Conservation (phyloP, 352 stramenopile genomes). For the Phytophthora nicotianae region DNA sequence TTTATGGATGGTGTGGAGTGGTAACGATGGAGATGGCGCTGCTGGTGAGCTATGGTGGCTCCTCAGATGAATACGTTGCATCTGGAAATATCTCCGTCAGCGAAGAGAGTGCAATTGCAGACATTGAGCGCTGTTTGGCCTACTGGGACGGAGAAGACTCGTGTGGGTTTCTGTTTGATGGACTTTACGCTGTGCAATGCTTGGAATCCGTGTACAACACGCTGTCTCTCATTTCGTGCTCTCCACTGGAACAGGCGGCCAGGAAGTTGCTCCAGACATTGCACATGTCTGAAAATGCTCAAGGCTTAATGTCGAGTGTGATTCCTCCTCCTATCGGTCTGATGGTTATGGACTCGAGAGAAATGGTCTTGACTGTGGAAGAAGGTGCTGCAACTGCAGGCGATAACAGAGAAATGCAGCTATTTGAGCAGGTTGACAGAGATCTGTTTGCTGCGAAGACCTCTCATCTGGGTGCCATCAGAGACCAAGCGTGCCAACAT, state of each 20-base stretch:
- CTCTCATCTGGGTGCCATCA: constrained; percentile 10
- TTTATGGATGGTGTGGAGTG: constrained; percentile 66
- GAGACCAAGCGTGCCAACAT: constrained; percentile 30
- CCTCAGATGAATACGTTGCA: background rate
- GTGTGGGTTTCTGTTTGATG: constrained; percentile 44
- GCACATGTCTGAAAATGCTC: constrained; percentile 5
- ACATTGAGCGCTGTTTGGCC: constrained; percentile 56
- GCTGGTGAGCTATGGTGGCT: constrained; percentile 39
- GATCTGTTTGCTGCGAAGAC: constrained; percentile 34
- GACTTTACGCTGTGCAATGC: constrained; percentile 32
- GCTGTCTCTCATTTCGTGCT: constrained; percentile 59
- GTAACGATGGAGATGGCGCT: constrained; percentile 60
- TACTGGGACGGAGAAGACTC: constrained; percentile 24
- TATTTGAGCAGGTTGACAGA: constrained; percentile 45
- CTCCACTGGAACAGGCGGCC: constrained; percentile 42
- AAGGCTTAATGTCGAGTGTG: background rate
- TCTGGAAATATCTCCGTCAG: constrained; percentile 19
- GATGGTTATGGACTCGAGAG: constrained; percentile 17
- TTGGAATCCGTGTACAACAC: constrained; percentile 62
- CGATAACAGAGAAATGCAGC: constrained; percentile 1
- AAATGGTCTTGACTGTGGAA: constrained; percentile 1
- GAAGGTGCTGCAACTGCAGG: background rate
- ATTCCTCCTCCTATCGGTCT: constrained; percentile 34
- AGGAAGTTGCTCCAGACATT: constrained; percentile 44
- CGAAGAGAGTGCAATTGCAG: constrained; percentile 46